Conservation (phyloP, 257 asterid genomes). For the Haberlea rhodopensis region DNA sequence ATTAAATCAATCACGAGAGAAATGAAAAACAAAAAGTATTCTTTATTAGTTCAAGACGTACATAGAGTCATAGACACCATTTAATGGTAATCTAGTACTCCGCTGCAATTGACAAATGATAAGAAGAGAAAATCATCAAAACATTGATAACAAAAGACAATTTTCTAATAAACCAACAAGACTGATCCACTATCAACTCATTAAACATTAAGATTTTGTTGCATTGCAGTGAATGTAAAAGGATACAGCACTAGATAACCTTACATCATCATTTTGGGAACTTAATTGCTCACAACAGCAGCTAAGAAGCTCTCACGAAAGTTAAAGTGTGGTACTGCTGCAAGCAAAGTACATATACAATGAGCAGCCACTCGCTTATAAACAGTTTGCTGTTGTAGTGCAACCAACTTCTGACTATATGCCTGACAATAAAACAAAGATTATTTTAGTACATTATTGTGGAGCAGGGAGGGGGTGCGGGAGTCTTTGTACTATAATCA, state of each 20-base stretch:
- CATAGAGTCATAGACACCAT: neutral
- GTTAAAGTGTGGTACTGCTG: constrained; percentile 92
- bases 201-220: neutral
- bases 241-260: constrained; percentile 40
- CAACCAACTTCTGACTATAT: constrained; percentile 70
- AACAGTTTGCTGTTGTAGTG: constrained; percentile 57
- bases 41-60: neutral
- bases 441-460: constrained; percentile 25
- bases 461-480: neutral
- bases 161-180: too few species aligned
- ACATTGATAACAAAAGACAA: too few species aligned
- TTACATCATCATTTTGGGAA: constrained; percentile 74
- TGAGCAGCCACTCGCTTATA: constrained; percentile 72
- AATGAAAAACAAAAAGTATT: neutral
- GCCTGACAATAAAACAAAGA: constrained; percentile 49
- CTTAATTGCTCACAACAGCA: constrained; percentile 69
- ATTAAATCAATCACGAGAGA: neutral
- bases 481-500: neutral
- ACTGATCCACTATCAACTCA: constrained; percentile 1
- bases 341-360: constrained; percentile 80
- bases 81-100: constrained; percentile 4
- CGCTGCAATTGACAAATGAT: neutral
- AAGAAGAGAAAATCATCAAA: too few species aligned
- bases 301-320: constrained; percentile 71
- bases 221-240: too few species aligned